Evolutionary conservation across 208 protist species (phyloP), one percentile per base, ranked within the genome.

Genomic region (Leptomonas seymouri): DNA sequence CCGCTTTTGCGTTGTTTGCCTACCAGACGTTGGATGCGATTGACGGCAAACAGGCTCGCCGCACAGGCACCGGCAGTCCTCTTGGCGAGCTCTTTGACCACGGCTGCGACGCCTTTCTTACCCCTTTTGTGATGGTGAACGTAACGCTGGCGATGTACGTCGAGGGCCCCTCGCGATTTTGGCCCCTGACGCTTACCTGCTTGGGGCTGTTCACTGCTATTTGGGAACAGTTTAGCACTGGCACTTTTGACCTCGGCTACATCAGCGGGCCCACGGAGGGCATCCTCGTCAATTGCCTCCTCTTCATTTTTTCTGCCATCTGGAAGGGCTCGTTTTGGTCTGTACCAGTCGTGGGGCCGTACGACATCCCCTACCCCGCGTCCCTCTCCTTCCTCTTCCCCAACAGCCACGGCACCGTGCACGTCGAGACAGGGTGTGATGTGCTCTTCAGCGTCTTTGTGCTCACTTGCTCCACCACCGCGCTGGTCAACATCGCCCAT

Each of bases 81-180:
- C 81, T 99, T 3, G 97, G 97, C 25, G 95, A 98, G 67, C 76
- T 98, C 14, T 98, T 98, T 68, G 97, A 99, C 67, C 97, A 99
- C 86, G 97, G 97, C 64, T 98, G 91, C 72, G 95, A 98, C 73
- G 90, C 90, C 34, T 82, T 97, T 21, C 68, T 95, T 18, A 95
- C 89, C 21, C 87, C 85, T 49, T 88, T 96, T 49, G 83, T 95
- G 58, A 71, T 89, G 54, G 30, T 91, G 27, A 94, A 86, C 51
- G 54, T 90, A 21, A 74, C 51, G 39, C 71, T 87, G 53, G 82
- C 82, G 6, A 51, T 82, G 11, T 80, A 84, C 55, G 60, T 87
- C 45, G 16, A 82, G 3, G 50, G 76, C n/a, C n/a, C 39, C 55
- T 59, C 76, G 48, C 71, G 82, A 14, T 94, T 89, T 76, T 65